Percentiles rank a stretch among this genome's conserved stretches.
Evolutionary conservation across 2,329 filamentous ascomycete genomes (phyloP).

Genomic region (Alternaria ventricosa): DNA sequence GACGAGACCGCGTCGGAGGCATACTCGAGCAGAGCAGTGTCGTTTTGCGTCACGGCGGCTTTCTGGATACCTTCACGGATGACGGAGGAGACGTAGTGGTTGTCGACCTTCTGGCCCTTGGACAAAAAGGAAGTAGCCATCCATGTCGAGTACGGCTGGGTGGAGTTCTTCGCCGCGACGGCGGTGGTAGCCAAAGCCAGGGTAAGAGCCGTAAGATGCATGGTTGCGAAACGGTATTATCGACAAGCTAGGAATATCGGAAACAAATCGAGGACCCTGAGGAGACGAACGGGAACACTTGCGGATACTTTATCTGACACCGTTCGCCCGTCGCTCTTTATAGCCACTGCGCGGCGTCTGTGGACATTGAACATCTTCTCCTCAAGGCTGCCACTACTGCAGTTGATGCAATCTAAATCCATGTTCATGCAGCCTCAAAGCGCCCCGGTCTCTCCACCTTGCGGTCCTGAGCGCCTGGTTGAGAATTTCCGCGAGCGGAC

Average conservation of each 20-base stretch:
- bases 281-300: not conserved
- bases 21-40: conserved; percentile 54
- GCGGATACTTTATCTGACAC: not conserved
- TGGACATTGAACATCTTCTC: not conserved
- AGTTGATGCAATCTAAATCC: conserved; percentile 20
- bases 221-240: conserved; percentile 21
- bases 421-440: conserved; percentile 16
- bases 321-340: conserved; percentile 6
- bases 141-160: conserved; percentile 45
- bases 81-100: conserved; percentile 55
- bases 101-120: conserved; percentile 49
- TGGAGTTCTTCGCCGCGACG: conserved; percentile 29
- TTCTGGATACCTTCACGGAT: conserved; percentile 58
- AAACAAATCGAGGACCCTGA: not conserved
- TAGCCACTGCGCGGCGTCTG: conserved; percentile 2
- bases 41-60: conserved; percentile 52
- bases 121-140: conserved; percentile 59
- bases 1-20: conserved; percentile 56
- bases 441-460: conserved; percentile 12
- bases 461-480: conserved; percentile 4
- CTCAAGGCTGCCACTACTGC: conserved; percentile 4
- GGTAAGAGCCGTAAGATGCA: conserved; percentile 34
- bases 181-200: conserved; percentile 30
- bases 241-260: conserved; percentile 6
- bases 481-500: conserved; percentile 25